phyloP scores from a whole-genome alignment of 345 rosid species.

The Populus pruinosa region DNA sequence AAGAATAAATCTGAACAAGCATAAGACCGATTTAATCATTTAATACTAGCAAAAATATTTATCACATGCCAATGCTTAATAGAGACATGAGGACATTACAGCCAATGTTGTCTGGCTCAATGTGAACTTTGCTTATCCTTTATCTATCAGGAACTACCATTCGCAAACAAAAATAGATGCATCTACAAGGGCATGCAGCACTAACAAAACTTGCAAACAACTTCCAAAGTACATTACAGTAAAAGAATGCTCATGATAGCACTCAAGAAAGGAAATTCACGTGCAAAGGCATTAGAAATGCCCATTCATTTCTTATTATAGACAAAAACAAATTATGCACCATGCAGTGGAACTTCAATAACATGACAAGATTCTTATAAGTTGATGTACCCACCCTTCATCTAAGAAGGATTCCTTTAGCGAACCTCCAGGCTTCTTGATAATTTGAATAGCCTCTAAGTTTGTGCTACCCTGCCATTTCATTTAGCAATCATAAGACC shows the following conservation, averaged over 20 bases:
- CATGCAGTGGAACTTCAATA: background rate
- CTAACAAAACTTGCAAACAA: background rate
- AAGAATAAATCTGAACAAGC: slow-evolving; percentile 69
- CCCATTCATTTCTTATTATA: too few relatives aligned
- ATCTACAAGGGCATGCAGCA: background rate
- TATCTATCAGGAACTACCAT: background rate
- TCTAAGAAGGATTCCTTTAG: slow-evolving; percentile 90
- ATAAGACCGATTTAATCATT: background rate
- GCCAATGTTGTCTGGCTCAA: background rate
- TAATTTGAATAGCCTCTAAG: slow-evolving; percentile 87
- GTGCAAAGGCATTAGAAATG: too few relatives aligned
- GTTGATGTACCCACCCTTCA: slow-evolving; percentile 69
- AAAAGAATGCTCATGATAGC: too few relatives aligned
- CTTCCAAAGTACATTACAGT: background rate
- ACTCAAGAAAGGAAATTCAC: background rate
- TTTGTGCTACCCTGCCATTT: slow-evolving; percentile 85
- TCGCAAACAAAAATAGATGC: background rate
- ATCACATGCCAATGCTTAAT: background rate
- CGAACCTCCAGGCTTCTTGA: slow-evolving; percentile 97
- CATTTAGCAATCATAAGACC: background rate
- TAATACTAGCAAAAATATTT: background rate
- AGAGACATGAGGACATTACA: background rate
- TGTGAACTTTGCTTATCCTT: background rate
- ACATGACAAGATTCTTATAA: background rate
- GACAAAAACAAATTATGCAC: too few relatives aligned